A percentile compares a stretch with the other conserved stretches of the same genome.
Conservation (phyloP, 2,329 filamentous ascomycete species). For the Shiraia sp. region DNA sequence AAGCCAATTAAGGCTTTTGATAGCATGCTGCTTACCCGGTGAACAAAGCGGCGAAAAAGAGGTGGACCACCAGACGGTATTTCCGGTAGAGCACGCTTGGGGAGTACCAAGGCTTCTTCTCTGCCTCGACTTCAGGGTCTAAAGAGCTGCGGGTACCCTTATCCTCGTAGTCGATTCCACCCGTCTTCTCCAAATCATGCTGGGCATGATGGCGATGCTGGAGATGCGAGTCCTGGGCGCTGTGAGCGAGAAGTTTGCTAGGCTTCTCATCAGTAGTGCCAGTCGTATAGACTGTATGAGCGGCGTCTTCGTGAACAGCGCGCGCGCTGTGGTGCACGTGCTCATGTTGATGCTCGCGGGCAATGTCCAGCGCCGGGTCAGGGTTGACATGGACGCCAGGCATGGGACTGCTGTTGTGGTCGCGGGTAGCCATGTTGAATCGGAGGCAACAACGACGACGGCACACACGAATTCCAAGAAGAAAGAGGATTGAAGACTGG, state of each 20-base stretch:
- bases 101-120: conserved; percentile 26
- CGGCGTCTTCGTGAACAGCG: conserved; percentile 34
- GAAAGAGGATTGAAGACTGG: too few species aligned
- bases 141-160: conserved; percentile 43
- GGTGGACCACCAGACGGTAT: conserved; percentile 48
- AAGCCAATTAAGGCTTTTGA: background rate
- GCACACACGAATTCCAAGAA: conserved; percentile 3
- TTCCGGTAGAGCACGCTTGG: conserved; percentile 34
- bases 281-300: conserved; percentile 33
- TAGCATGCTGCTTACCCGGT: conserved; percentile 51
- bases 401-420: conserved; percentile 43
- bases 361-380: conserved; percentile 44
- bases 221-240: conserved; percentile 45
- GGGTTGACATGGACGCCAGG: conserved; percentile 36
- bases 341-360: conserved; percentile 43
- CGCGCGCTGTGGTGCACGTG: conserved; percentile 44
- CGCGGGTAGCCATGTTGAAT: conserved; percentile 40
- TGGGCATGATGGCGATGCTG: conserved; percentile 37
- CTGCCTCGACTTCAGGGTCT: conserved; percentile 20
- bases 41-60: conserved; percentile 54
- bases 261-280: conserved; percentile 42
- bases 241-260: conserved; percentile 39
- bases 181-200: conserved; percentile 40
- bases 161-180: conserved; percentile 41
- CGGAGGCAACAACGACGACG: conserved; percentile 24